phyloP scores from a whole-genome alignment of 257 asterid genomes.

The Galeopsis tetrahit region DNA sequence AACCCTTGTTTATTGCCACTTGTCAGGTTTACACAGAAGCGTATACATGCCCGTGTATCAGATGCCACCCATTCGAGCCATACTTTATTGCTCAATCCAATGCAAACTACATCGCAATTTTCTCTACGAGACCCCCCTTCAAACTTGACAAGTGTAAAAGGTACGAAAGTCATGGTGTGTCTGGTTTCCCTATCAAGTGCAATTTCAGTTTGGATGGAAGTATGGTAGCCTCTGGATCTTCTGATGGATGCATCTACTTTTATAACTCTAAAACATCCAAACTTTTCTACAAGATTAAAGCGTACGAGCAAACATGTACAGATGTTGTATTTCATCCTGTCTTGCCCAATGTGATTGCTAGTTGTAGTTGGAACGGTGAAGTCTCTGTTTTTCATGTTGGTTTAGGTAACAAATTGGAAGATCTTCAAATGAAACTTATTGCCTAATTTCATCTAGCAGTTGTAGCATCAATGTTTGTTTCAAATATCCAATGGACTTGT shows the following conservation, averaged over 20 bases:
- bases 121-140: slow-evolving; percentile 73
- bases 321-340: slow-evolving; percentile 83
- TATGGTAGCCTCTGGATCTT: slow-evolving; percentile 72
- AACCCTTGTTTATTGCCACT: slow-evolving; percentile 1
- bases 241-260: slow-evolving; percentile 77
- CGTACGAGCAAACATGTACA: slow-evolving; percentile 61
- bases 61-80: slow-evolving; percentile 81
- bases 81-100: slow-evolving; percentile 89
- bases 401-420: slow-evolving; percentile 26
- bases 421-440: slow-evolving; percentile 6
- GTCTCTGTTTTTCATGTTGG: slow-evolving; percentile 47
- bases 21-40: slow-evolving; percentile 89
- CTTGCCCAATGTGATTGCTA: slow-evolving; percentile 66
- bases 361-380: slow-evolving; percentile 87
- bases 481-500: background rate
- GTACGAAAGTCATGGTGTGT: slow-evolving; percentile 79
- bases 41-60: slow-evolving; percentile 77
- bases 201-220: slow-evolving; percentile 75
- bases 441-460: background rate
- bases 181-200: slow-evolving; percentile 90
- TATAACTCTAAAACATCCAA: slow-evolving; percentile 64
- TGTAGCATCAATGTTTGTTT: background rate
- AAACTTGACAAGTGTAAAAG: slow-evolving; percentile 79
- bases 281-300: slow-evolving; percentile 65
- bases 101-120: slow-evolving; percentile 88